Evolutionary conservation across 2,329 filamentous ascomycete species (phyloP).

Genomic region (Phyllosticta capitalensis): DNA sequence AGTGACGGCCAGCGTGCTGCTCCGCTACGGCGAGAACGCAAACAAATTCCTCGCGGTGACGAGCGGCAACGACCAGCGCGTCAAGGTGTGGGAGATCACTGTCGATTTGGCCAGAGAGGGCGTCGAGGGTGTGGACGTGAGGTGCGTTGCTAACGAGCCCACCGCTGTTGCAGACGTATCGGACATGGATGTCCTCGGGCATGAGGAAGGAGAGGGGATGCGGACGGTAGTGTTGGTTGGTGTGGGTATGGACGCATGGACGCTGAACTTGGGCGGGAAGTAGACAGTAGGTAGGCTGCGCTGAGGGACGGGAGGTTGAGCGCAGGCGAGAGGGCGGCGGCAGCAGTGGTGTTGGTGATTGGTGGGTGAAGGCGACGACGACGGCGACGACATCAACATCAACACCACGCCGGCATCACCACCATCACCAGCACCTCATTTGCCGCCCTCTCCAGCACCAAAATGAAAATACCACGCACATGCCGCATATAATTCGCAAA

Average conservation of each 20-base stretch:
- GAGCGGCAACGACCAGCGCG: constrained; percentile 38
- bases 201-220: not conserved
- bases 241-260: constrained; percentile 11
- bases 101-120: not conserved
- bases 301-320: too few species aligned
- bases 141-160: not conserved
- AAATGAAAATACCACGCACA: too few species aligned
- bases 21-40: constrained; percentile 13
- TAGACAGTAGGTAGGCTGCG: too few species aligned
- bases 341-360: too few species aligned
- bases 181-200: not conserved
- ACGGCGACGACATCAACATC: too few species aligned
- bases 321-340: too few species aligned
- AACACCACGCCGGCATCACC: too few species aligned
- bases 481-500: too few species aligned
- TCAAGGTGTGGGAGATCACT: constrained; percentile 38
- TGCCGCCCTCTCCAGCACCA: too few species aligned
- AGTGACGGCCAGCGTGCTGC: constrained; percentile 47
- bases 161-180: constrained; percentile 10
- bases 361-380: too few species aligned
- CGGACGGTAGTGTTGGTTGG: constrained; percentile 5
- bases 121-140: not conserved
- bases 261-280: not conserved
- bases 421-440: too few species aligned
- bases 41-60: constrained; percentile 21